phyloP scores from a whole-genome alignment of 345 rosid genomes.

The Eucalyptus erythrocorys region DNA sequence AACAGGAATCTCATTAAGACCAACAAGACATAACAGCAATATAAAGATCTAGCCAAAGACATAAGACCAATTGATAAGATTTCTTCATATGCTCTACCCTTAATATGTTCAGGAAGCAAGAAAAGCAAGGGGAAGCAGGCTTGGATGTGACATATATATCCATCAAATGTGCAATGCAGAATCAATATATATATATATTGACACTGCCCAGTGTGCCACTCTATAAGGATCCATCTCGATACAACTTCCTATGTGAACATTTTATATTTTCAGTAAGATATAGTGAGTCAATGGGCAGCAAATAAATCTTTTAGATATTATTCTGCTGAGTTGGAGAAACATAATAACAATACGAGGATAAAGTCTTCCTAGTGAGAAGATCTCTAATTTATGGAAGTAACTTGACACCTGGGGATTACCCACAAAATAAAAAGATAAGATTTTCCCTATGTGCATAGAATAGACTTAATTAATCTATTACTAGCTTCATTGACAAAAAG shows the following conservation, averaged over 20 bases:
- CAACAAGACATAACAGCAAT: background rate
- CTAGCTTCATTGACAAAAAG: background rate
- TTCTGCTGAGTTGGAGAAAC: background rate
- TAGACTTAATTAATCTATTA: background rate
- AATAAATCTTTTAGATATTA: background rate
- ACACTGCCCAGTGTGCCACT: background rate
- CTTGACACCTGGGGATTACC: background rate
- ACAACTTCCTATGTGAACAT: background rate
- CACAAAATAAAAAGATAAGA: background rate
- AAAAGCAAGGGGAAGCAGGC: background rate
- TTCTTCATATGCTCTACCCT: background rate
- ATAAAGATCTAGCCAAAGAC: background rate
- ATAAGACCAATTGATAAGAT: background rate
- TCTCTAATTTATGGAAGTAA: background rate
- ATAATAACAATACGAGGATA: background rate
- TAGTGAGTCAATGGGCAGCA: background rate
- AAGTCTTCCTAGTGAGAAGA: background rate
- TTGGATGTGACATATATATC: background rate
- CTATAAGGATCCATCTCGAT: background rate
- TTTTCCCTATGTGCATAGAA: background rate
- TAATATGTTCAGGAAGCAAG: background rate
- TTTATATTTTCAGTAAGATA: background rate
- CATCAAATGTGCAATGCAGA: background rate
- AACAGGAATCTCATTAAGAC: background rate
- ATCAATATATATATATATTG: too few species aligned